phyloP scores from a whole-genome alignment of 345 rosid genomes.

The Geranium brycei region DNA sequence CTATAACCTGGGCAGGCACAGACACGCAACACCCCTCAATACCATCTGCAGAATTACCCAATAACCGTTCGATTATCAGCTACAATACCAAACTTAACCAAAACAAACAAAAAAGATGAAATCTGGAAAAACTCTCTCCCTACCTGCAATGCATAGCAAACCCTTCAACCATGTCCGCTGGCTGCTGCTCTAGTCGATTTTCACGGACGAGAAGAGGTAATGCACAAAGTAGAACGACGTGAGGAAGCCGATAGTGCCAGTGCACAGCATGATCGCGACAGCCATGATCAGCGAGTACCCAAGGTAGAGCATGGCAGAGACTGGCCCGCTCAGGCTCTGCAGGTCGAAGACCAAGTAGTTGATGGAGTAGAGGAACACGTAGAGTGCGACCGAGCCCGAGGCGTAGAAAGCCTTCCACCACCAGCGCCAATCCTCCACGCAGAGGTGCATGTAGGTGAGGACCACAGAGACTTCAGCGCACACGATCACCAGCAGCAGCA shows the following conservation, averaged over 20 bases:
- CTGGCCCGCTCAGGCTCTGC: constrained; percentile 37
- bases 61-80: neutral
- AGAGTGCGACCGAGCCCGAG: constrained; percentile 33
- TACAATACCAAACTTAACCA: neutral
- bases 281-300: constrained; percentile 38
- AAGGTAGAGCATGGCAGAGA: constrained; percentile 31
- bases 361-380: constrained; percentile 32
- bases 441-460: constrained; percentile 41
- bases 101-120: neutral
- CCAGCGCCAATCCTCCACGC: constrained; percentile 43
- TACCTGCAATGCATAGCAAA: neutral
- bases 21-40: no score
- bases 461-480: constrained; percentile 42
- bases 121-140: neutral
- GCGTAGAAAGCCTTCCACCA: constrained; percentile 50
- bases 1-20: neutral
- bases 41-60: neutral
- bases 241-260: constrained; percentile 35
- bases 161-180: neutral
- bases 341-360: constrained; percentile 34
- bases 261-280: constrained; percentile 34
- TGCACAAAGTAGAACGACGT: constrained; percentile 36
- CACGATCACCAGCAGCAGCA: constrained; percentile 23
- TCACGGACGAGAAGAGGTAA: constrained; percentile 37
- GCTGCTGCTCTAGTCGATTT: constrained; percentile 20